Conservation (phyloP, 2,329 filamentous ascomycete genomes). For the Botrytis porri region DNA sequence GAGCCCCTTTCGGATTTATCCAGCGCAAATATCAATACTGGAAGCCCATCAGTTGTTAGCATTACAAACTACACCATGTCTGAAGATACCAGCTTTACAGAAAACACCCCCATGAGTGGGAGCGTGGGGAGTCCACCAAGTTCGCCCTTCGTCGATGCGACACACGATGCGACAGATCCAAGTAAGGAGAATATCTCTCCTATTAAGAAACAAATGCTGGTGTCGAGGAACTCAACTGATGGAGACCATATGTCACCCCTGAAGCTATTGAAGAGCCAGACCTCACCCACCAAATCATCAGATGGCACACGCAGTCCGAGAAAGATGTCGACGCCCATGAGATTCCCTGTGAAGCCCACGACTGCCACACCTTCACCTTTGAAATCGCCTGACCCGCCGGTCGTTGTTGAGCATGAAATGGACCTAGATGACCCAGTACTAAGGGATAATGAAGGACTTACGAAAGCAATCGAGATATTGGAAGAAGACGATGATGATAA, state of each 20-base stretch:
- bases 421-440: constrained; percentile 50
- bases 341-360: constrained; percentile 58
- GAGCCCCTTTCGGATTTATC: constrained; percentile 20
- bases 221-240: constrained; percentile 31
- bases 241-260: constrained; percentile 31
- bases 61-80: constrained; percentile 27
- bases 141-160: constrained; percentile 35
- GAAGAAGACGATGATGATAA: constrained; percentile 47
- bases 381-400: constrained; percentile 36
- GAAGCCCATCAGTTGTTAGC: constrained; percentile 21
- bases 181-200: constrained; percentile 35
- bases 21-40: constrained; percentile 20
- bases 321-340: constrained; percentile 50
- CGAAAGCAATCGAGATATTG: constrained; percentile 59
- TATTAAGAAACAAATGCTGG: constrained; percentile 28
- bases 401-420: constrained; percentile 28
- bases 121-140: constrained; percentile 32
- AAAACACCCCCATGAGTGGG: constrained; percentile 27
- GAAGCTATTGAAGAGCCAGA: constrained; percentile 36
- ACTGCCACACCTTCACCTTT: constrained; percentile 29
- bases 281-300: constrained; percentile 27
- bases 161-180: constrained; percentile 26
- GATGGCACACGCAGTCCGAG: constrained; percentile 42
- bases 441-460: constrained; percentile 53
- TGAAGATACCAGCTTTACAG: constrained; percentile 31